These are phyloP conservation scores for Debaryomyces coudertii DNA, from an alignment of 1,139 yeast genomes.

Conservation along the genomic window DNA sequence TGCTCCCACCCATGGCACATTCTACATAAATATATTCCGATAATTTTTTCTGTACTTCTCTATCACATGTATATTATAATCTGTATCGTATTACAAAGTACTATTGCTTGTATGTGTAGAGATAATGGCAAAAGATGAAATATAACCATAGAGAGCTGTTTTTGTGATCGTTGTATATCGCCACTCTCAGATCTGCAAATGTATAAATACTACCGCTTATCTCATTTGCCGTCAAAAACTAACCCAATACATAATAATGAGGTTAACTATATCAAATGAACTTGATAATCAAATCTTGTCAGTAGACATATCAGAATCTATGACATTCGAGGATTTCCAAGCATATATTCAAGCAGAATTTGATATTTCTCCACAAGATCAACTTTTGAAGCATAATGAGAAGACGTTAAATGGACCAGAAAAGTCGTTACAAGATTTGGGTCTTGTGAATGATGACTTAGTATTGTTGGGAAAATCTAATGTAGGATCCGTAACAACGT, in stretches of 20 bases:
- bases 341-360: slow-evolving; percentile 82
- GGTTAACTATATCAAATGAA: slow-evolving; percentile 40
- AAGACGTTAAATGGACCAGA: slow-evolving; percentile 36
- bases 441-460: slow-evolving; percentile 60
- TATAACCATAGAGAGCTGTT: background rate
- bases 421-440: slow-evolving; percentile 48
- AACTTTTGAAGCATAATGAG: slow-evolving; percentile 53
- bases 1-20: background rate
- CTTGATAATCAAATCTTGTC: slow-evolving; percentile 33
- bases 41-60: slow-evolving; percentile 1
- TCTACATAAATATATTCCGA: background rate
- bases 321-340: slow-evolving; percentile 67
- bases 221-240: slow-evolving; percentile 10
- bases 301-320: slow-evolving; percentile 64
- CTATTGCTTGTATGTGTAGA: background rate
- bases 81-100: background rate
- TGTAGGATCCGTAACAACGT: slow-evolving; percentile 12
- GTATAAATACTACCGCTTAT: slow-evolving; percentile 1
- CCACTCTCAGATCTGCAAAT: slow-evolving; percentile 7
- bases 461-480: slow-evolving; percentile 34
- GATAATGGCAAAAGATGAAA: slow-evolving; percentile 8
- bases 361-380: slow-evolving; percentile 49
- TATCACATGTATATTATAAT: slow-evolving; percentile 7
- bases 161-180: slow-evolving; percentile 9
- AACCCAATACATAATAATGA: slow-evolving; percentile 26